These are phyloP conservation scores for Apophysomyces trapeziformis DNA, from an alignment of 371 early-diverging fungal genomes.

Conservation along the genomic window DNA sequence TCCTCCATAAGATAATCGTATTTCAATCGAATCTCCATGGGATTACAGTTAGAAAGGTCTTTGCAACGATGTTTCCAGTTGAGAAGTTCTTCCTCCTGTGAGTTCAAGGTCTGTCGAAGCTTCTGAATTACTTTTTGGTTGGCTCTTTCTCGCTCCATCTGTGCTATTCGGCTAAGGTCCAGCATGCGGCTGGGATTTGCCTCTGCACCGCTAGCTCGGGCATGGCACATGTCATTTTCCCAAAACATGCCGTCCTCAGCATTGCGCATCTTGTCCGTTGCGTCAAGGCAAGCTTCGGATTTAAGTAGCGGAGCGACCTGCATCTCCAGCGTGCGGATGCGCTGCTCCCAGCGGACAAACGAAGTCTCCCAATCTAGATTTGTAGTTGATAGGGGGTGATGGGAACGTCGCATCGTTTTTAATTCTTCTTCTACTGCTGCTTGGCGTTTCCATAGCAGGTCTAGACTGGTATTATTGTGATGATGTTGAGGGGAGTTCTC, in stretches of 20 bases:
- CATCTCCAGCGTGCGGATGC: not conserved
- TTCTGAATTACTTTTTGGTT: not conserved
- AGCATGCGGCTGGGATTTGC: not conserved
- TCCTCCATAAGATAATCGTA: not conserved
- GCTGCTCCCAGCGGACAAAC: not conserved
- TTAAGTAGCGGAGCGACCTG: not conserved
- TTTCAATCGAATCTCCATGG: not conserved
- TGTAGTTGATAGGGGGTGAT: not conserved
- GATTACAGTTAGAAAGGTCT: not conserved
- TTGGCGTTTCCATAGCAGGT: not conserved
- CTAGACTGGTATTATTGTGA: not conserved
- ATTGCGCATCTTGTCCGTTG: slow-evolving; percentile 16
- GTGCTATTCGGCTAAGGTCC: not conserved
- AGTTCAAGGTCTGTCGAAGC: not conserved
- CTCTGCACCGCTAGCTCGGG: not conserved
- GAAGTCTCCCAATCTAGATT: not conserved
- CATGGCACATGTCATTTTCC: not conserved
- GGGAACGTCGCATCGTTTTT: not conserved
- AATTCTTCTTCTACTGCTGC: not conserved
- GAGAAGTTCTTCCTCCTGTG: not conserved
- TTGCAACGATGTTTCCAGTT: slow-evolving; percentile 1
- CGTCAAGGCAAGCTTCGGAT: not conserved
- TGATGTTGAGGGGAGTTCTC: not conserved
- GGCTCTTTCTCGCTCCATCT: not conserved
- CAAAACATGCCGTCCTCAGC: slow-evolving; percentile 19